phyloP scores from a whole-genome alignment of 768 basidiomycete species.

The Mycena indigotica region DNA sequence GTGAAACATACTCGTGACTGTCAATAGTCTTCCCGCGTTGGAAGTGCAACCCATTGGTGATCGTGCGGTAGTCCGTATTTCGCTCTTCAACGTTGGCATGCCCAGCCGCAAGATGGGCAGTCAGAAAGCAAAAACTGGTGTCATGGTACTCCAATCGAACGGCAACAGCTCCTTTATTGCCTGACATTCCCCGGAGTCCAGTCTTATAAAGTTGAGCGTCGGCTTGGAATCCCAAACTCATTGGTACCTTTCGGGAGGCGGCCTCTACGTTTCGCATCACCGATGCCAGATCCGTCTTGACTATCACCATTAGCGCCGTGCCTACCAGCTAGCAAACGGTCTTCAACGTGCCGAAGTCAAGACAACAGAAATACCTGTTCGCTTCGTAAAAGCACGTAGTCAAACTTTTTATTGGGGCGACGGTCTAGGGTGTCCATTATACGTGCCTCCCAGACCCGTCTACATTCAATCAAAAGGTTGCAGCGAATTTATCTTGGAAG shows the following conservation, averaged over 20 bases:
- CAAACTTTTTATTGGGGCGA: constrained; percentile 64
- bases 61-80: constrained; percentile 90
- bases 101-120: constrained; percentile 96
- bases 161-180: constrained; percentile 95
- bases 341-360: constrained; percentile 3
- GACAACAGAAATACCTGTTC: constrained; percentile 67
- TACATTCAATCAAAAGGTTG: constrained; percentile 37
- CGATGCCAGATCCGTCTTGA: constrained; percentile 73
- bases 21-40: constrained; percentile 84
- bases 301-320: constrained; percentile 85
- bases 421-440: constrained; percentile 78
- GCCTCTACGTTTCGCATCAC: constrained; percentile 92
- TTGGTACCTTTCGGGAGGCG: constrained; percentile 90
- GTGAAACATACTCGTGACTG: constrained; percentile 73
- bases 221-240: too few species aligned
- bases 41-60: constrained; percentile 82
- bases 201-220: constrained; percentile 57
- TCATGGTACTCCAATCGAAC: constrained; percentile 91
- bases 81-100: constrained; percentile 88
- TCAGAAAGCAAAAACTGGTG: constrained; percentile 92
- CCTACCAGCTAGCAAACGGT: constrained; percentile 75
- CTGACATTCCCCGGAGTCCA: constrained; percentile 91
- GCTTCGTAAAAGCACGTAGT: constrained; percentile 86
- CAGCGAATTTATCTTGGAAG: not conserved
- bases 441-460: constrained; percentile 83